Base-by-base conservation (phyloP, 1,139 yeast species). In the Saccharomyces hybrid region DNA sequence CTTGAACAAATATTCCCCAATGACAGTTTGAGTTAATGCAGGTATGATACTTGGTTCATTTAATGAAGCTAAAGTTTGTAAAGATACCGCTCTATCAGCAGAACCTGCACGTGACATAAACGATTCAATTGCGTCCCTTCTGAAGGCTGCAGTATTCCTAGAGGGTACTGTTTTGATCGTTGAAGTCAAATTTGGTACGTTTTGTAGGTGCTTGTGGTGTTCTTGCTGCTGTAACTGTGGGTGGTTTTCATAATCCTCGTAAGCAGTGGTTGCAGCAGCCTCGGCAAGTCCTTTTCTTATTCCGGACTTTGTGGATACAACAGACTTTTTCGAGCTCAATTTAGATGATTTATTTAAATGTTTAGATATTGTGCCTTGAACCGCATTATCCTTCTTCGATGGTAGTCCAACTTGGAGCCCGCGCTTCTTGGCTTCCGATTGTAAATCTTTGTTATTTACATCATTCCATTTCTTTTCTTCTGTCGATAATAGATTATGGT, bases 1-100 rank as follows among this genome's bases (percentile, higher is more conserved):
- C 71, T 93, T 93, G 80, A 80, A 86, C 59, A 90, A 75, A 61
- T 84, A 89, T 69, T 91, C 98, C 55, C 99, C 99, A 70, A 91
- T 87, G 51, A 93, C 91, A 6, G 95, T 86, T 70, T 90, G 97
- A 0, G 97, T 87, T 55, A 93, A 81, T 2, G 95, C 93, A 1
- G 95, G 91, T 61, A 88, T 86, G 80, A 88, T 87, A 49, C 83
- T 81, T 53, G 80, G 81, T 60, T 85, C 93, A 3, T 86, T 82
- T 47, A 86, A 72, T 0, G 93, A 84, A 3, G 84, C 84, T 66
- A 83, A 78, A 0, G 52, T 29, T 29, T 50, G 46, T 6, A 50
- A 24, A n/a, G 49, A 44, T 42, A 38, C 49, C n/a, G 47, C 26
- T 12, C 49, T 44, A 29, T 44, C 49, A 21, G 34, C 44, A 2